Conservation (phyloP, 2,329 filamentous ascomycete genomes). For the Botrytis medusae region DNA sequence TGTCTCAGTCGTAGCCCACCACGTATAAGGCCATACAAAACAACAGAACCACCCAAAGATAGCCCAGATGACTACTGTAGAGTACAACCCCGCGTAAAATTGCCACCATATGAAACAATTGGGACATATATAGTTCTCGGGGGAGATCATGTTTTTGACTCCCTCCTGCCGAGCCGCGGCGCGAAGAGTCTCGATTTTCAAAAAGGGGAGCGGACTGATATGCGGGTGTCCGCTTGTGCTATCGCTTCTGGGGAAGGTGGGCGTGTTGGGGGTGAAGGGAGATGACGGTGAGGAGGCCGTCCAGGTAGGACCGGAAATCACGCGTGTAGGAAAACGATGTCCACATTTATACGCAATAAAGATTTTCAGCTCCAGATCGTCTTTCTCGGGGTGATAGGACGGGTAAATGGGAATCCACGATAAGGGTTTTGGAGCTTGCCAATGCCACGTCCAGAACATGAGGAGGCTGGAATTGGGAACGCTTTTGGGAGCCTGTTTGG, state of each 20-base stretch:
- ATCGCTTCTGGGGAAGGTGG: neutral
- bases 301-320: neutral
- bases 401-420: neutral
- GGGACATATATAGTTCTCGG: neutral
- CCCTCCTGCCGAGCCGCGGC: neutral
- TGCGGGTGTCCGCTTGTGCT: neutral
- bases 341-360: neutral
- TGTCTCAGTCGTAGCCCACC: neutral
- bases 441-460: constrained; percentile 1
- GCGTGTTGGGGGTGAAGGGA: neutral
- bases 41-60: neutral
- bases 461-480: neutral
- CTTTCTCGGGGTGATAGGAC: neutral
- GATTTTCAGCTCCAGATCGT: neutral
- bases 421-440: neutral
- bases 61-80: too few species aligned
- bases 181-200: neutral
- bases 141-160: neutral
- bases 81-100: neutral
- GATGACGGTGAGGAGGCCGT: neutral
- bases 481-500: too few species aligned
- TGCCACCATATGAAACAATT: neutral
- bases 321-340: neutral
- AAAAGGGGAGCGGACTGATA: neutral
- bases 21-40: neutral